Percentiles rank a stretch among this genome's conserved stretches.
Conservation (phyloP, 257 asterid species). For the Ehretia macrophylla region DNA sequence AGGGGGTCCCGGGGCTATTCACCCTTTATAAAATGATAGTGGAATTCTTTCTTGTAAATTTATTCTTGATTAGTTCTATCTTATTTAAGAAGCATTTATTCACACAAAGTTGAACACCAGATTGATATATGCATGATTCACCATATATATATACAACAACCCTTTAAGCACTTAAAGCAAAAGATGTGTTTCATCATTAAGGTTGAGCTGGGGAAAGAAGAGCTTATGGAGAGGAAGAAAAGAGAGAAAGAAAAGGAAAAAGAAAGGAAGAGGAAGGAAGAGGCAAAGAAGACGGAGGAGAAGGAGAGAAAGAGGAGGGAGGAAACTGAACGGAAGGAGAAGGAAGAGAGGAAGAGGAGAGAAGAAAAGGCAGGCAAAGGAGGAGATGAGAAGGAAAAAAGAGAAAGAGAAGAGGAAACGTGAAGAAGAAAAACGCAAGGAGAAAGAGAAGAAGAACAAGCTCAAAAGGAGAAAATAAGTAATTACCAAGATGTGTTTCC, state of each 20-base stretch:
- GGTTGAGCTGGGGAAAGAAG: constrained; percentile 20
- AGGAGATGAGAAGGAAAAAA: constrained; percentile 1
- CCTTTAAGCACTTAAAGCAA: neutral
- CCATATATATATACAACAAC: neutral
- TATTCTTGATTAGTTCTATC: too few relatives aligned
- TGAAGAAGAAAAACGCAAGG: constrained; percentile 4
- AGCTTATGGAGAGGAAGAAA: constrained; percentile 13
- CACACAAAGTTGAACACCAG: too few relatives aligned
- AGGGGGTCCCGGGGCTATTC: too few relatives aligned
- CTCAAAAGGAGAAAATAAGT: too few relatives aligned
- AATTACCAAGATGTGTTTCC: too few relatives aligned
- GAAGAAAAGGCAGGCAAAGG: neutral
- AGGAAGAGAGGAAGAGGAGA: constrained; percentile 8
- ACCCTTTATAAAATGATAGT: too few relatives aligned
- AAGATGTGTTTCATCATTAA: constrained; percentile 20
- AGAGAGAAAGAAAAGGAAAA: constrained; percentile 2
- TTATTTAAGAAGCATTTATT: too few relatives aligned
- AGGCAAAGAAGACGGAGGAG: constrained; percentile 3
- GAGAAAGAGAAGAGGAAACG: constrained; percentile 17
- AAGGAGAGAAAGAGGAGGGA: constrained; percentile 19
- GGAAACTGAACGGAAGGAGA: neutral
- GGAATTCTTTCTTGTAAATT: too few relatives aligned
- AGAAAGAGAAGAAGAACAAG: constrained; percentile 1
- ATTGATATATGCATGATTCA: neutral
- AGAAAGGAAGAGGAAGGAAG: constrained; percentile 2